Percentiles rank a stretch among this genome's conserved stretches.
phyloP scores from a whole-genome alignment of 1,139 yeast genomes.

The Debaryomyces udenii region DNA sequence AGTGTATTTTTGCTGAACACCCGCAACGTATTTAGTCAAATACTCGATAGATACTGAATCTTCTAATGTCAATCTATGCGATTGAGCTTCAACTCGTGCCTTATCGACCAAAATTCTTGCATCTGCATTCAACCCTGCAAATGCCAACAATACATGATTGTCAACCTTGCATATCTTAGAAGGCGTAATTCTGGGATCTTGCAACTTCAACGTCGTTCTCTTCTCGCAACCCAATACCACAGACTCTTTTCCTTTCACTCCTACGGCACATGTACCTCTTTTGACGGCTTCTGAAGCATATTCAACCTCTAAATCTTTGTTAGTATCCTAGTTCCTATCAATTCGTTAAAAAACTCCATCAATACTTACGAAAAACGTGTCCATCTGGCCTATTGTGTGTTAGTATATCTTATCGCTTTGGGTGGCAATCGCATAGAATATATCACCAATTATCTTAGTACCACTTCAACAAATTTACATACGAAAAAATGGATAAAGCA shows the following conservation, averaged over 20 bases:
- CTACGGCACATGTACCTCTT: slow-evolving; percentile 97
- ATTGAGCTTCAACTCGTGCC: slow-evolving; percentile 96
- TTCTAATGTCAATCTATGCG: slow-evolving; percentile 90
- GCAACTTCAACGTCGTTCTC: slow-evolving; percentile 91
- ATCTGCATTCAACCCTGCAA: slow-evolving; percentile 98
- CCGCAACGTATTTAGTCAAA: slow-evolving; percentile 91
- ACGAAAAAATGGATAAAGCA: slow-evolving; percentile 96
- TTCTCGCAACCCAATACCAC: slow-evolving; percentile 97
- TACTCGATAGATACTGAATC: slow-evolving; percentile 94
- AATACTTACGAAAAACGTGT: slow-evolving; percentile 82
- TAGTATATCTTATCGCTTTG: slow-evolving; percentile 18
- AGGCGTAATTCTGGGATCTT: slow-evolving; percentile 95
- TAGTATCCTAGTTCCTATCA: slow-evolving; percentile 24
- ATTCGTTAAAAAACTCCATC: neutral
- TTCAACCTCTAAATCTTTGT: slow-evolving; percentile 69
- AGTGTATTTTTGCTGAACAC: slow-evolving; percentile 96
- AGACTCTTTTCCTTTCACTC: slow-evolving; percentile 85
- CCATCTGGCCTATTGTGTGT: slow-evolving; percentile 82
- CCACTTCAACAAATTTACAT: slow-evolving; percentile 36
- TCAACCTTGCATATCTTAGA: slow-evolving; percentile 91
- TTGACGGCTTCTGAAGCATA: slow-evolving; percentile 98
- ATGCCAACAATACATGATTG: slow-evolving; percentile 86
- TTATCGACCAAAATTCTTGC: slow-evolving; percentile 93
- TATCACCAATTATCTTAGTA: too few relatives aligned
- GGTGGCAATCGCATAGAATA: slow-evolving; percentile 14